phyloP scores from a whole-genome alignment of 2,329 filamentous ascomycete species.

The Talaromyces sp. region DNA sequence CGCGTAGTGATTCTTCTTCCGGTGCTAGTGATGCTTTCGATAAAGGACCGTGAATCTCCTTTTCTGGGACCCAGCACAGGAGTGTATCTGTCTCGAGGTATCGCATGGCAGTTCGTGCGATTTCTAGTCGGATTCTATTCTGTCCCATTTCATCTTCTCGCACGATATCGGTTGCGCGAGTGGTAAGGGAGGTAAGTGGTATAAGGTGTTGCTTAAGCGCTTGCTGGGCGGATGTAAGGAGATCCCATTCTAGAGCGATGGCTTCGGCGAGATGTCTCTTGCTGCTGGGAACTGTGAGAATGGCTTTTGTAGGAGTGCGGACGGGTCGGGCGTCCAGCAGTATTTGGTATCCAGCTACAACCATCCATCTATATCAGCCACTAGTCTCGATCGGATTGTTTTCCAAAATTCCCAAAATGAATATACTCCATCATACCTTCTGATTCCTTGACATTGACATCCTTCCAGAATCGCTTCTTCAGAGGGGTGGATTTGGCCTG shows the following conservation, averaged over 20 bases:
- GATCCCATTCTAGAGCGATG: conserved; percentile 91
- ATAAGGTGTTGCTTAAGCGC: conserved; percentile 83
- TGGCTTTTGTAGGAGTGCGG: conserved; percentile 68
- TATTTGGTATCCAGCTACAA: conserved; percentile 56
- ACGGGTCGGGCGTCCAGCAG: conserved; percentile 76
- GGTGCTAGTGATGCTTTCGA: conserved; percentile 49
- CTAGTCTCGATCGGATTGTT: background rate
- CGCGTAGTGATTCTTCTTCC: conserved; percentile 59
- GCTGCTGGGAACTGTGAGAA: conserved; percentile 66
- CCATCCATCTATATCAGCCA: background rate
- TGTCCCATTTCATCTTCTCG: conserved; percentile 59
- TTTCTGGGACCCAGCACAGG: conserved; percentile 77
- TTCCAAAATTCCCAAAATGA: background rate
- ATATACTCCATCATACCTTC: conserved; percentile 52
- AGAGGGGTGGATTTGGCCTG: conserved; percentile 42
- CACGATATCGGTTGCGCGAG: conserved; percentile 77
- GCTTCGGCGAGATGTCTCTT: conserved; percentile 81
- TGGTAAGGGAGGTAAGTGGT: conserved; percentile 79
- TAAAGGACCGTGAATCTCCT: conserved; percentile 49
- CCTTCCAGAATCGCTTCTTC: conserved; percentile 81
- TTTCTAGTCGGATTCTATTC: conserved; percentile 55
- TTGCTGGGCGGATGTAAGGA: conserved; percentile 75
- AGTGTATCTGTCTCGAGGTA: conserved; percentile 91
- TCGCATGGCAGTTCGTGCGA: conserved; percentile 68
- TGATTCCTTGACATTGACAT: conserved; percentile 67